Evolutionary conservation across 2,329 filamentous ascomycete species (phyloP).

Genomic region (Cladophialophora exuberans): DNA sequence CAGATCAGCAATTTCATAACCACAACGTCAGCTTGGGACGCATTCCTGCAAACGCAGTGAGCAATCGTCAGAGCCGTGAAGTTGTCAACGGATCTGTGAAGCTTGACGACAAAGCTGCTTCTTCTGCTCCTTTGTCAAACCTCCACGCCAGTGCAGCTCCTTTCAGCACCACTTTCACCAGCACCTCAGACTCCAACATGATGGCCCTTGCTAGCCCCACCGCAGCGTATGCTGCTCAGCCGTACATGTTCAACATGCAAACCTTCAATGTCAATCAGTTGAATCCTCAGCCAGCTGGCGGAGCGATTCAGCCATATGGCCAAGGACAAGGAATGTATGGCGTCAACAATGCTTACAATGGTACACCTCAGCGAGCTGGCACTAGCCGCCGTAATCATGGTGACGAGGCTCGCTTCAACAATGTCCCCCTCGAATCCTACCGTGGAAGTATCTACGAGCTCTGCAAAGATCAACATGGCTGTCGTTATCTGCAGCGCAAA

Average conservation of each 20-base stretch:
- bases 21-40: slow-evolving; percentile 83
- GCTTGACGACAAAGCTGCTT: slow-evolving; percentile 27
- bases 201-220: slow-evolving; percentile 40
- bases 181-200: slow-evolving; percentile 39
- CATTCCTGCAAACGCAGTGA: slow-evolving; percentile 69
- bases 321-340: slow-evolving; percentile 60
- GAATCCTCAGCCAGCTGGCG: slow-evolving; percentile 29
- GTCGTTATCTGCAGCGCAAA: slow-evolving; percentile 95
- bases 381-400: slow-evolving; percentile 66
- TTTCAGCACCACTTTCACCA: slow-evolving; percentile 68
- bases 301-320: slow-evolving; percentile 47
- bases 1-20: slow-evolving; percentile 64
- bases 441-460: slow-evolving; percentile 82
- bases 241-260: slow-evolving; percentile 48
- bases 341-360: slow-evolving; percentile 53
- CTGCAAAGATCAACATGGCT: slow-evolving; percentile 98
- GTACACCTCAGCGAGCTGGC: slow-evolving; percentile 68
- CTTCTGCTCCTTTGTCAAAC: slow-evolving; percentile 19
- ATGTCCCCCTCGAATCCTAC: slow-evolving; percentile 78
- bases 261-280: slow-evolving; percentile 33
- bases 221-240: slow-evolving; percentile 47
- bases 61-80: slow-evolving; percentile 73
- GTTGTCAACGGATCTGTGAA: slow-evolving; percentile 45
- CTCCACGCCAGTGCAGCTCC: slow-evolving; percentile 79
- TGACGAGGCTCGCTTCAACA: slow-evolving; percentile 71